Evolutionary conservation across 2,329 filamentous ascomycete genomes (phyloP).

Genomic region (Fusarium stilboides): DNA sequence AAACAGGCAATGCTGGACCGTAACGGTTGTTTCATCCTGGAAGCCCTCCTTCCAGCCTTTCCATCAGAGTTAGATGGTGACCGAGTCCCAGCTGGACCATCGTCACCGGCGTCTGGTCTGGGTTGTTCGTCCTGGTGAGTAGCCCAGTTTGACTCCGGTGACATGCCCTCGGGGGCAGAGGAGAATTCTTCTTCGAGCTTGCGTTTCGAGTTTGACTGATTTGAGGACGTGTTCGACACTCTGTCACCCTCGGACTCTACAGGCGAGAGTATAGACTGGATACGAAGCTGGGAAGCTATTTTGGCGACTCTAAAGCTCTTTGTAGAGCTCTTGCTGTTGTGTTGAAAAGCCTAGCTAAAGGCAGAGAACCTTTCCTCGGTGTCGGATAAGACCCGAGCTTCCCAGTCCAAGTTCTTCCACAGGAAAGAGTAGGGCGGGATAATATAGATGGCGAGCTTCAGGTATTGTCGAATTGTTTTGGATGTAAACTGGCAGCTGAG

Average conservation of each 20-base stretch:
- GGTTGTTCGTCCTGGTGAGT: slow-evolving; percentile 1
- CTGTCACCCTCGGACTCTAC: slow-evolving; percentile 60
- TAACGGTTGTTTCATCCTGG: slow-evolving; percentile 65
- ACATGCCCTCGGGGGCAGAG: not conserved
- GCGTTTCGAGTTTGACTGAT: slow-evolving; percentile 4
- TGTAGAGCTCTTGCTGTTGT: slow-evolving; percentile 23
- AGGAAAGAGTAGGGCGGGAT: no score
- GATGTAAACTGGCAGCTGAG: no score
- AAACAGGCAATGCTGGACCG: slow-evolving; percentile 85
- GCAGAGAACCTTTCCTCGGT: no score
- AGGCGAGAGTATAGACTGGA: slow-evolving; percentile 67
- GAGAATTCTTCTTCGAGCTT: slow-evolving; percentile 19
- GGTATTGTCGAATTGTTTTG: no score
- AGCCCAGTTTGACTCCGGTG: slow-evolving; percentile 1
- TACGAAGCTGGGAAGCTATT: slow-evolving; percentile 66
- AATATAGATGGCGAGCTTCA: no score
- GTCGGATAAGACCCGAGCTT: no score
- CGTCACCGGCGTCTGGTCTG: not conserved
- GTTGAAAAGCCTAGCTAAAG: not conserved
- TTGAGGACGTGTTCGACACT: slow-evolving; percentile 41
- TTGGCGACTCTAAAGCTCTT: slow-evolving; percentile 61
- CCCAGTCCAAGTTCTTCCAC: no score
- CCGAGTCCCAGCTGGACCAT: not conserved
- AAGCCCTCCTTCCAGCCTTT: slow-evolving; percentile 33
- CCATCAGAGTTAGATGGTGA: slow-evolving; percentile 21